Evolutionary conservation across 1,284 basidiomycete genomes (phyloP).

Genomic region (Cryptococcus amylolentus): DNA sequence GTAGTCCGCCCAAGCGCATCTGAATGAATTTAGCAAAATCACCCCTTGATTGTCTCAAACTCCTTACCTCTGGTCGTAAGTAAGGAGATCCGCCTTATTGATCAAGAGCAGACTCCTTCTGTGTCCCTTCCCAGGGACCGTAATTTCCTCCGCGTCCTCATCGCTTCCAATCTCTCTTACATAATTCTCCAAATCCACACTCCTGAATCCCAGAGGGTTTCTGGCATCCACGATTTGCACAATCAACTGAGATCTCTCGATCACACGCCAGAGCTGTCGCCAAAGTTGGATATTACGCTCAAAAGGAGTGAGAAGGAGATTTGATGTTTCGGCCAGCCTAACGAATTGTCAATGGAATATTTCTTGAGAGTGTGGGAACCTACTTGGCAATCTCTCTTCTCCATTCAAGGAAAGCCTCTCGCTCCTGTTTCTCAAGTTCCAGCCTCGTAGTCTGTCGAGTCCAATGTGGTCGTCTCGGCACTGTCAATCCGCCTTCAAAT

Average conservation of each 20-base stretch:
- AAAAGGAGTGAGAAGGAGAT: slow-evolving; percentile 85
- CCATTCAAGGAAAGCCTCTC: slow-evolving; percentile 86
- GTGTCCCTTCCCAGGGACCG: slow-evolving; percentile 60
- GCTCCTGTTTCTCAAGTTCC: slow-evolving; percentile 81
- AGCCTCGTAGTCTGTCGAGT: slow-evolving; percentile 68
- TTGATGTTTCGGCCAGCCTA: slow-evolving; percentile 48
- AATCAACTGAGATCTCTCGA: slow-evolving; percentile 87
- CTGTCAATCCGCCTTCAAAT: slow-evolving; percentile 68
- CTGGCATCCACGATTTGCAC: slow-evolving; percentile 95
- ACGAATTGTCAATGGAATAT: slow-evolving; percentile 3
- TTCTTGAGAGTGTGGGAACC: slow-evolving; percentile 51
- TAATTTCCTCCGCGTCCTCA: slow-evolving; percentile 65
- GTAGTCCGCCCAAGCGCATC: slow-evolving; percentile 83
- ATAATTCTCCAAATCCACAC: slow-evolving; percentile 86
- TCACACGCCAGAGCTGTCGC: slow-evolving; percentile 91
- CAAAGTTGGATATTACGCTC: slow-evolving; percentile 95
- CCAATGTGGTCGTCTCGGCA: slow-evolving; percentile 83
- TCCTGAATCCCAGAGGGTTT: slow-evolving; percentile 85
- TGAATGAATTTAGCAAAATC: slow-evolving; percentile 29
- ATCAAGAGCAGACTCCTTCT: slow-evolving; percentile 79
- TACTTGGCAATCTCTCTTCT: slow-evolving; percentile 83
- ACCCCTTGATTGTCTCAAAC: neutral
- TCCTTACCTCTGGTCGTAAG: slow-evolving; percentile 73
- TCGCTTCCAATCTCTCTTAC: slow-evolving; percentile 76
- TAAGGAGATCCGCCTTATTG: slow-evolving; percentile 95